Base-by-base conservation (phyloP, 768 basidiomycete species). In the Amanita subjunquillea region DNA sequence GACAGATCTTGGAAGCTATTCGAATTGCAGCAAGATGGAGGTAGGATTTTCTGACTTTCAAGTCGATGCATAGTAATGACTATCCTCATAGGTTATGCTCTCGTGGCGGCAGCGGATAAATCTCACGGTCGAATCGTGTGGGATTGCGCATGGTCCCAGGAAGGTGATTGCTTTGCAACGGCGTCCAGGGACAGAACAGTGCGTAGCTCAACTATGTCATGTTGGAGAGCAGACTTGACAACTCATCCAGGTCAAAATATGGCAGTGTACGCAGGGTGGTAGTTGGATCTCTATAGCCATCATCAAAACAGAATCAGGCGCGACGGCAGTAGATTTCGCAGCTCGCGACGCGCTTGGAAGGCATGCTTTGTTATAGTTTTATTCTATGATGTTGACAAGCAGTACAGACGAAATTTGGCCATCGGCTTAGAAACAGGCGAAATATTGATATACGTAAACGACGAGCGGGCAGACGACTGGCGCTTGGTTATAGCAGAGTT, bases 121-220 rank as follows among this genome's bases (percentile, higher is more conserved):
- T 83, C 90, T 0, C 96, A 98, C 66, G 78, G 79, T 1, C 79
- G 96, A 37, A 96, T 99, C 60, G 87, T 99, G 34, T 94, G 96
- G 92, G 96, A 98, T 64, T 90, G 88, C 60, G 80, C 83, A 12
- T 99, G 94, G 92, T 75, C 87, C 1, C 61, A 69, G 1, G 84
- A 90, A 58, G 82, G 83, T 6, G 77, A 83, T 58, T 61, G 85
- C 13, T 99, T 99, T 61, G 93, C 83, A 9, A 98, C 96, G 2
- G 94, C 90, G 1, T 93, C 94, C 2, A 79, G 96, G 40, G 96
- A 99, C 67, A 98, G 95, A 70, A 91, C 89, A 12, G 94, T 91
- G 58, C 51, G 78, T 57, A n/a, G 4, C 9, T 13, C 8, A 20
- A 29, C 6, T 48, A 34, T 41, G 20, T 39, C 37, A 22, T n/a